Evolutionary conservation across 2,329 filamentous ascomycete species (phyloP).

Genomic region (Botrytis fragariae): DNA sequence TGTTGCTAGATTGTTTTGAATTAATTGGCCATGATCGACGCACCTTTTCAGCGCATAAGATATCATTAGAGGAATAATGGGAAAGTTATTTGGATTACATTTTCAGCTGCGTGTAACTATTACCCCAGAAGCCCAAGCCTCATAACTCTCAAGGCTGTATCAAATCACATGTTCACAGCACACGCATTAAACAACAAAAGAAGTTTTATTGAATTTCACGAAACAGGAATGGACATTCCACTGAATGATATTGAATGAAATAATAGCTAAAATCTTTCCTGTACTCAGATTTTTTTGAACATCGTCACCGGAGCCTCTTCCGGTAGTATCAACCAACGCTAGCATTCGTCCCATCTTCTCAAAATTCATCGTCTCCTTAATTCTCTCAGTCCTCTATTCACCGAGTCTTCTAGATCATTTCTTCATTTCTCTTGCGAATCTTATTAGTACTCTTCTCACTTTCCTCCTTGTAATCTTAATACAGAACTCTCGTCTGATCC

Average conservation of each 20-base stretch:
- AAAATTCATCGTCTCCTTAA: not conserved
- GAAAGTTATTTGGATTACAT: not conserved
- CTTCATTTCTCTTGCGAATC: not conserved
- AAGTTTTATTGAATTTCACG: not conserved
- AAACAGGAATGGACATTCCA: accelerated
- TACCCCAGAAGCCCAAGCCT: not conserved
- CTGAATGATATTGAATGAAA: not conserved
- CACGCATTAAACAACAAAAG: not conserved
- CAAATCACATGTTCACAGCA: not conserved
- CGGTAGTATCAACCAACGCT: not conserved
- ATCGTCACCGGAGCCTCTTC: no score
- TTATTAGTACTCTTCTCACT: not conserved
- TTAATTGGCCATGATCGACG: no score
- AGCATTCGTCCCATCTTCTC: not conserved
- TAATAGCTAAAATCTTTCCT: not conserved
- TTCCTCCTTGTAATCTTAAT: not conserved
- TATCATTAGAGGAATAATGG: not conserved
- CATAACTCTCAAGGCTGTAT: accelerated
- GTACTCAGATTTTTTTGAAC: not conserved
- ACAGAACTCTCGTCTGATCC: not conserved
- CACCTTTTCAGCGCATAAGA: not conserved
- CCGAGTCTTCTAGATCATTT: not conserved
- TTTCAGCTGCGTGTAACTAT: not conserved
- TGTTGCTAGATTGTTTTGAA: not conserved
- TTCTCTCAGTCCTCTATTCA: not conserved